Evolutionary conservation across 352 stramenopile genomes (phyloP).

Genomic region (Peronospora destructor): DNA sequence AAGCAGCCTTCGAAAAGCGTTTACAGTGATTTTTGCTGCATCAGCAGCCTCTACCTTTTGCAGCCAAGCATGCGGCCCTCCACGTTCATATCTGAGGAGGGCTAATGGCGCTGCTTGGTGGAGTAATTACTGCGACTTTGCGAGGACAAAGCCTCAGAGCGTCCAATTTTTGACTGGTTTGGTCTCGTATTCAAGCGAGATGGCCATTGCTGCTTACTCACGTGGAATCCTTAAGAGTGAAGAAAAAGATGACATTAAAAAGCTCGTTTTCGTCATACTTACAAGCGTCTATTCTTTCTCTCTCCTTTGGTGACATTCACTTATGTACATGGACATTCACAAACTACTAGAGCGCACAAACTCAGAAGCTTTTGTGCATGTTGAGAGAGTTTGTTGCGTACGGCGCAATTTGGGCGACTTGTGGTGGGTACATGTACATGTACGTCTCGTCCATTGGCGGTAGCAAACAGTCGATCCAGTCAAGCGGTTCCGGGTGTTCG

Average conservation of each 20-base stretch:
- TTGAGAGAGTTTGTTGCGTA: constrained; percentile 12
- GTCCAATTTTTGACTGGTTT: not conserved
- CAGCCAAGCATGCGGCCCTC: too few species aligned
- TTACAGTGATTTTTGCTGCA: not conserved
- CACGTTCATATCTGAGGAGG: too few species aligned
- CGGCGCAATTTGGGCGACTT: constrained; percentile 6
- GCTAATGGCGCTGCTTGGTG: too few species aligned
- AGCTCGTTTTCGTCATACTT: constrained; percentile 13
- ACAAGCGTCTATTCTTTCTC: constrained; percentile 12
- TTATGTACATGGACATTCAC: constrained; percentile 14
- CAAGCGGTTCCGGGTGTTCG: constrained; percentile 30
- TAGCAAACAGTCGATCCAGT: constrained; percentile 55
- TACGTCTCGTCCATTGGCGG: constrained; percentile 36
- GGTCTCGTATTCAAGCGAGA: not conserved
- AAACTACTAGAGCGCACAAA: constrained; percentile 25
- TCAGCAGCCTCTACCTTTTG: too few species aligned
- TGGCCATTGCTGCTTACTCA: not conserved
- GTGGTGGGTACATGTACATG: constrained; percentile 33
- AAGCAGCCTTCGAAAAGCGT: not conserved
- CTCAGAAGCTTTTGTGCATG: constrained; percentile 30
- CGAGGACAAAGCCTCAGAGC: constrained; percentile 2
- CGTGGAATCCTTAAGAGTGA: not conserved
- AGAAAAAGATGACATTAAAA: constrained; percentile 6
- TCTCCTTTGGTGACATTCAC: constrained; percentile 10
- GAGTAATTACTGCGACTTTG: too few species aligned